phyloP scores from a whole-genome alignment of 1,139 yeast genomes.

The Saccharomyces hybrid region DNA sequence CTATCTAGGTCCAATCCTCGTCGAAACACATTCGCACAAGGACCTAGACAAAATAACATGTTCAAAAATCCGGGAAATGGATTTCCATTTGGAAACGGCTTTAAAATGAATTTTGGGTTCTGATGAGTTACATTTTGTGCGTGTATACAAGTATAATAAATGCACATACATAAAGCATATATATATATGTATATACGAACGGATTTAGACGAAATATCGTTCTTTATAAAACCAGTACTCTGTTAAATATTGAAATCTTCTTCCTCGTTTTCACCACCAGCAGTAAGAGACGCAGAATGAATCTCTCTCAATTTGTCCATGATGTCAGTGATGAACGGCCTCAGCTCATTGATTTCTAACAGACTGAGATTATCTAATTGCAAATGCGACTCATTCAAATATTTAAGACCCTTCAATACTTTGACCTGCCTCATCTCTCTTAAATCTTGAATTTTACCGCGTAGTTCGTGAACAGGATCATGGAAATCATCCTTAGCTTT shows the following conservation, averaged over 20 bases:
- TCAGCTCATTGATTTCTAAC: constrained; percentile 77
- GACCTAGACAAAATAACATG: neutral
- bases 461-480: constrained; percentile 53
- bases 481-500: constrained; percentile 67
- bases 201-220: constrained; percentile 1
- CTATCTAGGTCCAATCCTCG: constrained; percentile 29
- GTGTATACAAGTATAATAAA: neutral
- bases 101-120: constrained; percentile 7
- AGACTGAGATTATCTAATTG: constrained; percentile 76
- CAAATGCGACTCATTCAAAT: constrained; percentile 74
- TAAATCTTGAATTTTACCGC: constrained; percentile 65
- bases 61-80: constrained; percentile 3
- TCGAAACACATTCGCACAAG: constrained; percentile 1
- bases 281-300: constrained; percentile 32
- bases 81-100: constrained; percentile 8
- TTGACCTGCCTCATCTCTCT: constrained; percentile 78
- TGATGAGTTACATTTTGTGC: constrained; percentile 1
- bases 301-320: constrained; percentile 68
- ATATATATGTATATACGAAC: neutral
- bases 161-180: neutral
- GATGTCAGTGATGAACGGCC: constrained; percentile 71
- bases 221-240: neutral
- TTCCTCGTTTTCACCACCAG: constrained; percentile 32
- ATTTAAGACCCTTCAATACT: constrained; percentile 67
- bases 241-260: constrained; percentile 13